Evolutionary conservation across 2,329 filamentous ascomycete genomes (phyloP).

Genomic region (Alternaria panax): DNA sequence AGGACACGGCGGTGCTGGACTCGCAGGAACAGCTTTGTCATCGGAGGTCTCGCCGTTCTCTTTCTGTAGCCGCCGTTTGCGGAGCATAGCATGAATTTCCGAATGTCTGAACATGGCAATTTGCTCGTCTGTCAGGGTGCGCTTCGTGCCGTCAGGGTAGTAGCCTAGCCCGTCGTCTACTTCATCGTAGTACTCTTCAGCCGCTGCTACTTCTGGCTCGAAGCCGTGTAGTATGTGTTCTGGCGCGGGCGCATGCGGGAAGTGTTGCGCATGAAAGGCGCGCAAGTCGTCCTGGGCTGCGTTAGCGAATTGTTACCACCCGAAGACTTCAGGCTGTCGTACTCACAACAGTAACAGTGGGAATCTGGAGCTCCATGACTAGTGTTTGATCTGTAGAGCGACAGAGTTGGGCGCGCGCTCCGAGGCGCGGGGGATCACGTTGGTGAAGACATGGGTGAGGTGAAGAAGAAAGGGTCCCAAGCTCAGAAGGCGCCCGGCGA

Average conservation of each 20-base stretch:
- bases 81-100: slow-evolving; percentile 76
- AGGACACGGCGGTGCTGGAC: background rate
- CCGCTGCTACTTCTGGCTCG: slow-evolving; percentile 35
- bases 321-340: background rate
- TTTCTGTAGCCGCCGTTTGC: slow-evolving; percentile 34
- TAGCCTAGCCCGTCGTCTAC: slow-evolving; percentile 77
- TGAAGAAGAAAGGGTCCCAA: slow-evolving; percentile 12
- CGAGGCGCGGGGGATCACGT: slow-evolving; percentile 22
- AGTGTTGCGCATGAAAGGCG: slow-evolving; percentile 54
- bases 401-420: slow-evolving; percentile 18
- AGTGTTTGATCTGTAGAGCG: background rate
- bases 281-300: slow-evolving; percentile 52
- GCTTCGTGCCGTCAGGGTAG: slow-evolving; percentile 85
- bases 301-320: slow-evolving; percentile 18
- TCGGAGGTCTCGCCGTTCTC: slow-evolving; percentile 32
- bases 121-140: slow-evolving; percentile 90
- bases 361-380: slow-evolving; percentile 36
- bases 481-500: slow-evolving; percentile 21
- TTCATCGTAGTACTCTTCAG: slow-evolving; percentile 46
- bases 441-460: slow-evolving; percentile 22
- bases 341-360: slow-evolving; percentile 44
- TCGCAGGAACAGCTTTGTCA: slow-evolving; percentile 4
- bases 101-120: slow-evolving; percentile 90
- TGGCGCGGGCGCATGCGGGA: slow-evolving; percentile 50
- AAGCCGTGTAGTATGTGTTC: slow-evolving; percentile 40